A percentile compares a stretch with the other conserved stretches of the same genome.
These are phyloP conservation scores for Camelina hispida DNA, from an alignment of 345 rosid species.

Conservation along the genomic window DNA sequence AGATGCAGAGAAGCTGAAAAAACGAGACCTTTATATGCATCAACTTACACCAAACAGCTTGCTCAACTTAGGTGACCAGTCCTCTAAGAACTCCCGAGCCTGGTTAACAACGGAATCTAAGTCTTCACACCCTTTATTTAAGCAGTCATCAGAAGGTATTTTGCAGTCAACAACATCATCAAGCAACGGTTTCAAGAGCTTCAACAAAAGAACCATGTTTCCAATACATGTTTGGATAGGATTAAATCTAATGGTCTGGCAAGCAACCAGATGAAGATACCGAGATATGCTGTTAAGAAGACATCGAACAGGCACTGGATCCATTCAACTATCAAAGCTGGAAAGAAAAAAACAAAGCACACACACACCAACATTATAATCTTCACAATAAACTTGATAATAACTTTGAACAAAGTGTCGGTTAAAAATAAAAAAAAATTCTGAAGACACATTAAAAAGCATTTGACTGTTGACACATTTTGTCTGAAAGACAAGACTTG, in stretches of 20 bases:
- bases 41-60: slow-evolving; percentile 73
- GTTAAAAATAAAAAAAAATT: not conserved
- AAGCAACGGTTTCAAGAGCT: slow-evolving; percentile 76
- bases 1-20: not conserved
- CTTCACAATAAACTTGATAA: not conserved
- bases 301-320: slow-evolving; percentile 58
- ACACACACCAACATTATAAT: slow-evolving; percentile 22
- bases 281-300: slow-evolving; percentile 86
- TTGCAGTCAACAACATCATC: slow-evolving; percentile 73
- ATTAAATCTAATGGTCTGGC: slow-evolving; percentile 62
- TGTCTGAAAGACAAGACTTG: slow-evolving; percentile 37
- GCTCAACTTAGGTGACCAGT: slow-evolving; percentile 77
- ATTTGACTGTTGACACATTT: too few relatives aligned
- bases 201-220: slow-evolving; percentile 60
- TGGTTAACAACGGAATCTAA: slow-evolving; percentile 72
- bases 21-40: slow-evolving; percentile 14
- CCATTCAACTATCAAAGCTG: slow-evolving; percentile 56
- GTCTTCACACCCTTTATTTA: slow-evolving; percentile 70
- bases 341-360: not conserved
- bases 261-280: slow-evolving; percentile 79
- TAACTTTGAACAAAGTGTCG: slow-evolving; percentile 15
- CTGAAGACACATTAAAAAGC: too few relatives aligned
- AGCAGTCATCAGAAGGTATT: slow-evolving; percentile 55
- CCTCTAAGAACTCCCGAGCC: slow-evolving; percentile 81
- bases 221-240: slow-evolving; percentile 66